Percentiles rank a stretch among this genome's conserved stretches.
These are phyloP conservation scores for Pleurotus eryngii DNA, from an alignment of 768 basidiomycete genomes.

Conservation along the genomic window DNA sequence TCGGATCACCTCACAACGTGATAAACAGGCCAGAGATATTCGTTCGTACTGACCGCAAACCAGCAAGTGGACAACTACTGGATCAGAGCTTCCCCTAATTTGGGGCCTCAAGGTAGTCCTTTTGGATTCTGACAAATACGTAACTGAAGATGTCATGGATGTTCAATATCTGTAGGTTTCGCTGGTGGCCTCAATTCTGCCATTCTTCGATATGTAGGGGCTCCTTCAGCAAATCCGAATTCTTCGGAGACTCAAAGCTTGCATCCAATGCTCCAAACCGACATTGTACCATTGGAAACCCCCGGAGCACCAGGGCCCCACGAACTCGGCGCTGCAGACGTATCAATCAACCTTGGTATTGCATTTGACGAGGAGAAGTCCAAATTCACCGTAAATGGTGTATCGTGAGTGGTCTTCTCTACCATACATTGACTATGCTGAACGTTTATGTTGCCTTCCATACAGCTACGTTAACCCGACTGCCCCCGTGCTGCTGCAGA, in stretches of 20 bases:
- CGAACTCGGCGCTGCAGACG: conserved; percentile 34
- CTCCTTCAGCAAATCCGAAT: conserved; percentile 23
- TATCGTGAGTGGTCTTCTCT: conserved; percentile 13
- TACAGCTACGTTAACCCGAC: conserved; percentile 25
- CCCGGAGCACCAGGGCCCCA: conserved; percentile 27
- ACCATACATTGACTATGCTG: too few species aligned
- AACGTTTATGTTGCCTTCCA: neutral
- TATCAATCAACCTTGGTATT: conserved; percentile 24
- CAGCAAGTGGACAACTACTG: conserved; percentile 43
- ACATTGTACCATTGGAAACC: conserved; percentile 16
- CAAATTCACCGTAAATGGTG: conserved; percentile 31
- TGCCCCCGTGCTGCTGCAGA: conserved; percentile 44
- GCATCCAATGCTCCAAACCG: conserved; percentile 24
- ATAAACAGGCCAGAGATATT: conserved; percentile 43
- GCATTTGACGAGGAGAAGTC: conserved; percentile 20
- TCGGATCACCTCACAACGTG: conserved; percentile 34
- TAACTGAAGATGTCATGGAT: too few species aligned
- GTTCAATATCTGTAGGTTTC: conserved; percentile 10
- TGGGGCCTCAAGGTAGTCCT: neutral
- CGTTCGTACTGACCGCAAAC: conserved; percentile 33
- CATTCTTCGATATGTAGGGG: conserved; percentile 37
- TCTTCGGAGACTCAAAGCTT: conserved; percentile 13
- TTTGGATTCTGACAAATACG: neutral
- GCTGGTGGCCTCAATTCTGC: conserved; percentile 36
- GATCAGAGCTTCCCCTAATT: conserved; percentile 18